These are phyloP conservation scores for Mortierella alpina DNA, from an alignment of 192 early-diverging fungal genomes.

Conservation along the genomic window DNA sequence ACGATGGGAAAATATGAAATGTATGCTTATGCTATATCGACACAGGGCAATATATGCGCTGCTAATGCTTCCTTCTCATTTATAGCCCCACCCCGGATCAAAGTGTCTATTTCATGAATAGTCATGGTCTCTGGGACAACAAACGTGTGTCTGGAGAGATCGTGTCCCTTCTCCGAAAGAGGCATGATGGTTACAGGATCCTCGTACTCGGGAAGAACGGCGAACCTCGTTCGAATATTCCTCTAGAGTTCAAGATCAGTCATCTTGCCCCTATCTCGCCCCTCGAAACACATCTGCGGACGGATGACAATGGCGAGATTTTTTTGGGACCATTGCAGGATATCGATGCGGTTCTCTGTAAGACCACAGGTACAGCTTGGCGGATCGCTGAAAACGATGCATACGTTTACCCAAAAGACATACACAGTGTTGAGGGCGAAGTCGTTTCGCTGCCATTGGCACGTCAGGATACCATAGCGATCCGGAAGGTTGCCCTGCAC, in stretches of 20 bases:
- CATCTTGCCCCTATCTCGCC: slow-evolving; percentile 10
- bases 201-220: slow-evolving; percentile 56
- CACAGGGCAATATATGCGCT: background rate
- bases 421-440: slow-evolving; percentile 28
- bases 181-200: slow-evolving; percentile 34
- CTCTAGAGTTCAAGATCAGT: slow-evolving; percentile 24
- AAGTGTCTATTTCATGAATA: slow-evolving; percentile 14
- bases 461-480: slow-evolving; percentile 2
- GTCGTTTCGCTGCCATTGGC: slow-evolving; percentile 26
- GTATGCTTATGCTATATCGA: background rate
- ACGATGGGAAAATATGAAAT: background rate
- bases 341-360: slow-evolving; percentile 17
- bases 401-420: slow-evolving; percentile 10
- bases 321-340: slow-evolving; percentile 46
- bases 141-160: slow-evolving; percentile 20
- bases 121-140: slow-evolving; percentile 4
- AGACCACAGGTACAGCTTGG: slow-evolving; percentile 13
- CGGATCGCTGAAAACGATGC: slow-evolving; percentile 7
- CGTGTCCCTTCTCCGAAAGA: slow-evolving; percentile 30
- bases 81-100: slow-evolving; percentile 23
- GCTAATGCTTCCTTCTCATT: background rate
- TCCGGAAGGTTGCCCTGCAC: slow-evolving; percentile 37
- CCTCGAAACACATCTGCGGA: slow-evolving; percentile 33
- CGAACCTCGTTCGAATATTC: slow-evolving; percentile 34
- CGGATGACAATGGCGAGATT: slow-evolving; percentile 53